Evolutionary conservation across 2,329 filamentous ascomycete species (phyloP).

Genomic region (Xylariaceae sp.): DNA sequence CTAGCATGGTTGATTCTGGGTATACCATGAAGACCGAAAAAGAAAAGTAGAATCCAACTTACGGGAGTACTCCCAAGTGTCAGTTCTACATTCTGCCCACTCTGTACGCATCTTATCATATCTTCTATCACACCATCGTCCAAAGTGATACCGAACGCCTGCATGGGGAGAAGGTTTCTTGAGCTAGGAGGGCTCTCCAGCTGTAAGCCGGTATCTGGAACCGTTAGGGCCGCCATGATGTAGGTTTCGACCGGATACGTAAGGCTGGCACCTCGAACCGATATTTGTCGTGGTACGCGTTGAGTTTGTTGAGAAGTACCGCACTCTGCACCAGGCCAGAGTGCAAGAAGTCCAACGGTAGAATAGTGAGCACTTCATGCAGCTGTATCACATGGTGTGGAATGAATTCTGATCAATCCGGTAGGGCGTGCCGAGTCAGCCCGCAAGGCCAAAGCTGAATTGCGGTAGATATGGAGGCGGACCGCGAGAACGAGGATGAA

Average conservation of each 20-base stretch:
- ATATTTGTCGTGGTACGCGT: conserved; percentile 5
- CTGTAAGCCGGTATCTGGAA: conserved; percentile 55
- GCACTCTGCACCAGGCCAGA: conserved; percentile 34
- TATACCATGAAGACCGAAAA: conserved; percentile 10
- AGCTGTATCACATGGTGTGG: conserved; percentile 32
- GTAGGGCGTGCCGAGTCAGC: conserved; percentile 9
- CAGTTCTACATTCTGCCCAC: conserved; percentile 54
- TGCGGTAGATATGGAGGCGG: neutral
- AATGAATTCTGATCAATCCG: conserved; percentile 12
- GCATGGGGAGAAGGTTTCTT: conserved; percentile 44
- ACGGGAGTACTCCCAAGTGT: conserved; percentile 56
- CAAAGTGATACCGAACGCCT: conserved; percentile 57
- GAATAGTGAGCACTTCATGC: conserved; percentile 32
- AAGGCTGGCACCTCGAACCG: conserved; percentile 4
- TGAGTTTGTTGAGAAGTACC: conserved; percentile 25
- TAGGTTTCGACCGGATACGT: conserved; percentile 11
- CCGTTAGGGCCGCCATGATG: conserved; percentile 51
- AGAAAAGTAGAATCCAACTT: conserved; percentile 37
- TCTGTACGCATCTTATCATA: conserved; percentile 57
- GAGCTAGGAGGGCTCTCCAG: conserved; percentile 50
- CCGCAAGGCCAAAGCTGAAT: conserved; percentile 7
- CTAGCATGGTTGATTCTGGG: conserved; percentile 14
- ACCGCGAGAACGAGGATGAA: conserved; percentile 6
- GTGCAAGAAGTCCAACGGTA: conserved; percentile 33
- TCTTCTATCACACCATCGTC: conserved; percentile 56